Evolutionary conservation across 192 early-diverging fungal genomes (phyloP), one percentile per base, ranked within the genome.

Genomic region (Dimargaris verticillata): DNA sequence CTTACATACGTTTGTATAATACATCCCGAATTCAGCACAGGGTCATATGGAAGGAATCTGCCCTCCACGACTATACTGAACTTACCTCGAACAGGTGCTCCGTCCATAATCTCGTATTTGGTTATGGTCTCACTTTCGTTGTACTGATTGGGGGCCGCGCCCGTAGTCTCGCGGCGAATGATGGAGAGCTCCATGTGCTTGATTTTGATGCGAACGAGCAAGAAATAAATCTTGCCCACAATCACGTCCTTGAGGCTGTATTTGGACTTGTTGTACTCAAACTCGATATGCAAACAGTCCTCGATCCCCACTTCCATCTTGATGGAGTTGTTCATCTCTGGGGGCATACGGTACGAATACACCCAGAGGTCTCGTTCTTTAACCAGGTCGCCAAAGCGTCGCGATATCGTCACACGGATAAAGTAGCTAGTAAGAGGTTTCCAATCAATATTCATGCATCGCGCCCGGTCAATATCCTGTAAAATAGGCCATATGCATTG

Each of bases 291-390:
- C 58, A 99, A 70, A 64, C 92, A 94, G 67, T 97, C 96, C 65
- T 99, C 96, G 63, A 99, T 99, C 22, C 96, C 96, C 50, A 99
- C 95, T 67, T 99, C 96, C 96, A 99, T 99, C 70, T 95, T 95
- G 72, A 99, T 96, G 1, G 91, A 88, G 70, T 84, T 86, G 76
- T 95, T 95, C 50, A 84, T 77, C 59, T 92, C 88, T 14, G 90
- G 80, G 14, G 91, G 91, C 80, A 93, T 85, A 47, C 83, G 81
- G 71, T 97, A 99, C 25, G 88, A 91, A 64, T 97, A 88, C n/a
- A 99, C 96, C 92, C 94, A 99, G 26, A 99, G 78, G 68, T 99
- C 96, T 72, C 88, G 85, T 64, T 90, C 85, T 63, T 91, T 89
- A 61, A 88, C 80, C 44, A 97, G 86, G 58, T 90, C 91, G 20